phyloP scores from a whole-genome alignment of 140 eudicot species.

The Flaveria floridana region DNA sequence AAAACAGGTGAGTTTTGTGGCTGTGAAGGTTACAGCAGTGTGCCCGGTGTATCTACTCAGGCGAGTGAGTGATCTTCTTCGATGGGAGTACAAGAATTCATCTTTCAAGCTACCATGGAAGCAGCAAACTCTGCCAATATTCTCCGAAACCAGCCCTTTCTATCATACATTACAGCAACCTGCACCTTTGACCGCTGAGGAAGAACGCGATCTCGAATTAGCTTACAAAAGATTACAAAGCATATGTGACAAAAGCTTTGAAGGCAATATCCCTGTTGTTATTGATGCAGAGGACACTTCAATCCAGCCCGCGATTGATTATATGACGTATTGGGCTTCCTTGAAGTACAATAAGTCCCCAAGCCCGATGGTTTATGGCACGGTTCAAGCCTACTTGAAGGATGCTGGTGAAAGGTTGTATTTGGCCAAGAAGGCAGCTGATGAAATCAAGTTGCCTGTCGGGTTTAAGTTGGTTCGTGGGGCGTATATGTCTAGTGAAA shows the following conservation, averaged over 20 bases:
- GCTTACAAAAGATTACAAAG: constrained; percentile 52
- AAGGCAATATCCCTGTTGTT: constrained; percentile 55
- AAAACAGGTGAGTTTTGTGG: constrained; percentile 80
- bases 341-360: constrained; percentile 45
- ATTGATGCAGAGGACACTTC: constrained; percentile 92
- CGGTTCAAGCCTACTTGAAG: constrained; percentile 77
- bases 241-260: constrained; percentile 45
- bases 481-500: constrained; percentile 83
- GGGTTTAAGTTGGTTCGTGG: constrained; percentile 95
- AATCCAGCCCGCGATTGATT: constrained; percentile 86
- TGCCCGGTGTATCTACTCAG: constrained; percentile 59
- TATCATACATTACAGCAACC: constrained; percentile 73
- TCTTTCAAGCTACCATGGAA: constrained; percentile 88
- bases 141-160: constrained; percentile 75
- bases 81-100: constrained; percentile 73
- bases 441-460: constrained; percentile 57
- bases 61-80: constrained; percentile 73
- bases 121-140: constrained; percentile 65
- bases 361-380: constrained; percentile 58
- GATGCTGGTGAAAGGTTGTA: constrained; percentile 69
- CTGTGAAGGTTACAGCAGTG: constrained; percentile 85
- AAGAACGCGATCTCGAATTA: constrained; percentile 72
- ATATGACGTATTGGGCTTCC: constrained; percentile 62
- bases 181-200: constrained; percentile 64
- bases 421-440: constrained; percentile 61